Evolutionary conservation across 2,329 filamentous ascomycete species (phyloP).

Genomic region (Diaporthe humulicola): DNA sequence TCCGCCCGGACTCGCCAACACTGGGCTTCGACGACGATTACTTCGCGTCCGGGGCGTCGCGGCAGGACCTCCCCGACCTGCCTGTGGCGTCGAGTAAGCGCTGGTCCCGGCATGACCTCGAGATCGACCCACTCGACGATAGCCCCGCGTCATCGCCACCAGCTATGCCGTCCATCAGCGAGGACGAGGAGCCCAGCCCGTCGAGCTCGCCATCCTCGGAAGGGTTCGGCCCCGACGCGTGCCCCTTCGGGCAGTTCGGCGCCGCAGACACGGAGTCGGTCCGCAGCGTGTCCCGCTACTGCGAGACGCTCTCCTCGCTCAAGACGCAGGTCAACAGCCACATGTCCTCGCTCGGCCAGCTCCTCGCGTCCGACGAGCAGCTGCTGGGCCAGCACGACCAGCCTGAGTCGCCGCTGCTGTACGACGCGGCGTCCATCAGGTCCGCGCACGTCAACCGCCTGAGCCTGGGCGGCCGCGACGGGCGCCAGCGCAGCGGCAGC

Average conservation of each 20-base stretch:
- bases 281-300: conserved; percentile 61
- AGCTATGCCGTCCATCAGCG: conserved; percentile 39
- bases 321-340: conserved; percentile 64
- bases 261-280: conserved; percentile 38
- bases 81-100: conserved; percentile 39
- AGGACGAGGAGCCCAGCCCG: conserved; percentile 38
- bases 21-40: conserved; percentile 66
- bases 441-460: conserved; percentile 18
- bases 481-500: conserved; percentile 31
- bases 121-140: conserved; percentile 33
- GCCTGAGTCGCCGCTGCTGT: conserved; percentile 26
- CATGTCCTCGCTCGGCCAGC: conserved; percentile 58
- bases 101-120: conserved; percentile 21
- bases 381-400: conserved; percentile 5
- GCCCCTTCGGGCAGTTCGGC: conserved; percentile 49
- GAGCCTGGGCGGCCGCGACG: conserved; percentile 39
- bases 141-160: conserved; percentile 38
- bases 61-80: conserved; percentile 46
- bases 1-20: conserved; percentile 72
- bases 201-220: conserved; percentile 38
- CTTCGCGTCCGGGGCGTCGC: conserved; percentile 45
- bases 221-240: conserved; percentile 45
- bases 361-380: conserved; percentile 46
- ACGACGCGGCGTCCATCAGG: conserved; percentile 18
- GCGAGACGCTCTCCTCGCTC: conserved; percentile 61